Conservation (phyloP, 306 rosid species). For the Potentilla sterilis region DNA sequence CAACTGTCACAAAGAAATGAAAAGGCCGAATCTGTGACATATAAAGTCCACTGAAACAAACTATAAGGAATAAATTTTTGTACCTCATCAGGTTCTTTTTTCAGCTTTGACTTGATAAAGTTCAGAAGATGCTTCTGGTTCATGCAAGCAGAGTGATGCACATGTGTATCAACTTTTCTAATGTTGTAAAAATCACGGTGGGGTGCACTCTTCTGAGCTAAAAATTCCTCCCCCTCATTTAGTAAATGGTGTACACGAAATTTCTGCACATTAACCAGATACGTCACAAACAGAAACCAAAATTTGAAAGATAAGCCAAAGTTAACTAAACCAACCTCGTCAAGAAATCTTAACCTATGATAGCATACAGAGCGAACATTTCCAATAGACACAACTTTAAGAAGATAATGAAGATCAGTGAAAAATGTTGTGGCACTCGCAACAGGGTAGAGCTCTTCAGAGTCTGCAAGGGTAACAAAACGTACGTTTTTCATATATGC, state of each 20-base stretch:
- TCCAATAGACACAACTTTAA: constrained; percentile 69
- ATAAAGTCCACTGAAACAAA: not conserved
- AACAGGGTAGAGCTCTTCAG: constrained; percentile 72
- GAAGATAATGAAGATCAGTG: constrained; percentile 78
- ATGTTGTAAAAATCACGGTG: constrained; percentile 90
- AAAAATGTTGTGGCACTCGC: constrained; percentile 71
- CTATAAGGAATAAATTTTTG: not conserved
- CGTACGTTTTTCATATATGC: constrained; percentile 16
- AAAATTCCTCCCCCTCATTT: constrained; percentile 67
- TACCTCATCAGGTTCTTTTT: constrained; percentile 86
- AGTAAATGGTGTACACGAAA: constrained; percentile 80
- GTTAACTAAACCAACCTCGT: constrained; percentile 54
- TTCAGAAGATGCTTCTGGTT: constrained; percentile 91
- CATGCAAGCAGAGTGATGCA: constrained; percentile 97
- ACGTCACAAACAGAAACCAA: constrained; percentile 32
- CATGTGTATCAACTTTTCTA: constrained; percentile 86
- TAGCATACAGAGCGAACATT: constrained; percentile 73
- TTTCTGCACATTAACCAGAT: constrained; percentile 58
- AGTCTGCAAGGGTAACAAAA: constrained; percentile 35
- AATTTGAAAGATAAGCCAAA: constrained; percentile 14
- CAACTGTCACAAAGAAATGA: not conserved
- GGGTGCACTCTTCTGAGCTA: constrained; percentile 75
- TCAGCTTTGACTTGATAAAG: constrained; percentile 76
- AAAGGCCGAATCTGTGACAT: not conserved
- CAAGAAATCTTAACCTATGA: constrained; percentile 78